Evolutionary conservation across 1,284 basidiomycete species (phyloP).

Genomic region (Entoloma clypeatum): DNA sequence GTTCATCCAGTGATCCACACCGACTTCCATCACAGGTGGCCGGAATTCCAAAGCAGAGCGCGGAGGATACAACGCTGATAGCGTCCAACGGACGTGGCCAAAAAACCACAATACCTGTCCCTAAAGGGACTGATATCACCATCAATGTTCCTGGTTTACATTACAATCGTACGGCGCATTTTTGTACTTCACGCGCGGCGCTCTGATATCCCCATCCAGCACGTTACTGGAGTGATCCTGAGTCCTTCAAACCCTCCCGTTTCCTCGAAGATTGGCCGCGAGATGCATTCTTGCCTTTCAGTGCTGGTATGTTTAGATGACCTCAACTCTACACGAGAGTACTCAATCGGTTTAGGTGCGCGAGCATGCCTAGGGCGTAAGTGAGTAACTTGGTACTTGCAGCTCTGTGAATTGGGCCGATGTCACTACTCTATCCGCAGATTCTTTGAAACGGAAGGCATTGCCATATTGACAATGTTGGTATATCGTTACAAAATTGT

Average conservation of each 20-base stretch:
- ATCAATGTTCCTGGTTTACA: conserved; percentile 42
- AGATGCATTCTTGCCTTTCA: conserved; percentile 25
- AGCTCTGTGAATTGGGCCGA: background rate
- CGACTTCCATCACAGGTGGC: conserved; percentile 29
- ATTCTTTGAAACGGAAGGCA: conserved; percentile 46
- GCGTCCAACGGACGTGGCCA: conserved; percentile 35
- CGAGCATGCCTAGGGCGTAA: conserved; percentile 52
- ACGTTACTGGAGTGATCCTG: conserved; percentile 21
- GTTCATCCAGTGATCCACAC: background rate
- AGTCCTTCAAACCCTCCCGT: conserved; percentile 19
- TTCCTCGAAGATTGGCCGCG: conserved; percentile 21
- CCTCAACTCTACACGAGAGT: background rate
- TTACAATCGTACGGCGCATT: conserved; percentile 18
- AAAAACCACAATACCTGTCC: conserved; percentile 38
- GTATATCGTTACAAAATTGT: conserved; percentile 46
- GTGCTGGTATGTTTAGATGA: conserved; percentile 33
- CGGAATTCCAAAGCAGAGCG: conserved; percentile 46
- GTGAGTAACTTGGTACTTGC: conserved; percentile 27
- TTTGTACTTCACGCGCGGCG: background rate
- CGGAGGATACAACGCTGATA: conserved; percentile 42
- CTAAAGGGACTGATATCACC: conserved; percentile 38
- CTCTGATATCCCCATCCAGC: conserved; percentile 7
- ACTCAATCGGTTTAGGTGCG: conserved; percentile 26
- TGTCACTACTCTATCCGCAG: conserved; percentile 22
- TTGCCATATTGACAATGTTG: conserved; percentile 47